Percentiles rank a stretch among this genome's conserved stretches.
Conservation (phyloP, 768 basidiomycete species). For the Mycena maculata region DNA sequence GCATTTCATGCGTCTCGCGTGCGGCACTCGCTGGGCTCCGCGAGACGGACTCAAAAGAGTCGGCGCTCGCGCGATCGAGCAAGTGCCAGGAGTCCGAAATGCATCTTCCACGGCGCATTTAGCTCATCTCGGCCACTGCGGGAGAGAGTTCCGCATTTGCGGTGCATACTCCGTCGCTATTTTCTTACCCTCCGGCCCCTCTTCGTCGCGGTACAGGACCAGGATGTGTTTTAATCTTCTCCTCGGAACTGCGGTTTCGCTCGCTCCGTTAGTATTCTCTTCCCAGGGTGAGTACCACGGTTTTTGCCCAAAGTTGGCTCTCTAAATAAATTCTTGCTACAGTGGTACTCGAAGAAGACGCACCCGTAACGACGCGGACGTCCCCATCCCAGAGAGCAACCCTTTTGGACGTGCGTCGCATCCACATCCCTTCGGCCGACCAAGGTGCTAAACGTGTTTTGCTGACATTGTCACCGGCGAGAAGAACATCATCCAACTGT, state of each 20-base stretch:
- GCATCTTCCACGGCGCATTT: too few species aligned
- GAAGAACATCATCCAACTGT: constrained; percentile 72
- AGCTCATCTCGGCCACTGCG: too few species aligned
- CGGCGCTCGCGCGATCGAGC: too few species aligned
- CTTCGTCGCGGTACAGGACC: constrained; percentile 27
- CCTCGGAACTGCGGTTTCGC: constrained; percentile 29
- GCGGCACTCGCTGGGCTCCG: too few species aligned
- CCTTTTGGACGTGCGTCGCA: constrained; percentile 30
- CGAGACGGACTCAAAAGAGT: too few species aligned
- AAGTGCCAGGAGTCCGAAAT: too few species aligned
- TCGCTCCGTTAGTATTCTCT: constrained; percentile 30
- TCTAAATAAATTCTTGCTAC: neutral
- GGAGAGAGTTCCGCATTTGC: too few species aligned
- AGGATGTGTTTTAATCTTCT: constrained; percentile 34
- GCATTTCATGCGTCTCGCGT: too few species aligned
- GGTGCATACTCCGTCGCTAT: too few species aligned
- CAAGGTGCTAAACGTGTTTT: too few species aligned
- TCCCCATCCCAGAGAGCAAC: constrained; percentile 27
- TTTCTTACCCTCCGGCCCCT: constrained; percentile 6
- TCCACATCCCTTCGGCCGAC: too few species aligned
- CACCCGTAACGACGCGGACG: constrained; percentile 1
- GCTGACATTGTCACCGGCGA: constrained; percentile 88
- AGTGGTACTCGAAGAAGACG: constrained; percentile 32
- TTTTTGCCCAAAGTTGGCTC: neutral
- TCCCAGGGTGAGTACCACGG: constrained; percentile 30